Conservation (phyloP, 352 stramenopile species). For the Lagenidium sp. region DNA sequence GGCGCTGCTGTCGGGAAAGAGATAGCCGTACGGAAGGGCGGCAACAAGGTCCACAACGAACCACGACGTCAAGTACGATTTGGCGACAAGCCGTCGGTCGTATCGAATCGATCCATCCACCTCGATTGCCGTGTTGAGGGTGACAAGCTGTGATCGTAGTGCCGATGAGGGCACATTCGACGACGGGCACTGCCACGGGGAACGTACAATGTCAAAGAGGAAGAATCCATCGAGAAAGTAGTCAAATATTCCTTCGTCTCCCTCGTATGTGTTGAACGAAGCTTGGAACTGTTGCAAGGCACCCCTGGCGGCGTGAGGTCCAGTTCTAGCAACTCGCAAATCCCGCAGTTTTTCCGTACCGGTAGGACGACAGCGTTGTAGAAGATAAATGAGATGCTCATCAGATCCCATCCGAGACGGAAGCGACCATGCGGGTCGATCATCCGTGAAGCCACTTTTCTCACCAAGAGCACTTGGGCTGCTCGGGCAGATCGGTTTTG, state of each 20-base stretch:
- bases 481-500: conserved; percentile 14
- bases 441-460: conserved; percentile 22
- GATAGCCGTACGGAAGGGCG: conserved; percentile 39
- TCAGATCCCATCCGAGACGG: conserved; percentile 52
- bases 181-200: background rate
- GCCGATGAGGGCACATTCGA: background rate
- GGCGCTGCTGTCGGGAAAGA: conserved; percentile 14
- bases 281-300: conserved; percentile 64
- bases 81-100: conserved; percentile 5
- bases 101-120: conserved; percentile 16
- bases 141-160: conserved; percentile 5
- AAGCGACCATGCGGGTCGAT: conserved; percentile 49
- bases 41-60: conserved; percentile 18
- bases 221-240: conserved; percentile 47
- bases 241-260: conserved; percentile 32
- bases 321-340: too few relatives aligned
- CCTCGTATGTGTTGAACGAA: conserved; percentile 28
- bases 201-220: conserved; percentile 46
- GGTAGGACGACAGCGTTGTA: conserved; percentile 63
- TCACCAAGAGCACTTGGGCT: conserved; percentile 1
- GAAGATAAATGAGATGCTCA: conserved; percentile 65
- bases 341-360: too few relatives aligned
- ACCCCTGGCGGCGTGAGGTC: too few relatives aligned
- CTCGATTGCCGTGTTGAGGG: conserved; percentile 17
- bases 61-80: conserved; percentile 14